Evolutionary conservation across 2,329 filamentous ascomycete genomes (phyloP).

Genomic region (Colletotrichum echinochloae): DNA sequence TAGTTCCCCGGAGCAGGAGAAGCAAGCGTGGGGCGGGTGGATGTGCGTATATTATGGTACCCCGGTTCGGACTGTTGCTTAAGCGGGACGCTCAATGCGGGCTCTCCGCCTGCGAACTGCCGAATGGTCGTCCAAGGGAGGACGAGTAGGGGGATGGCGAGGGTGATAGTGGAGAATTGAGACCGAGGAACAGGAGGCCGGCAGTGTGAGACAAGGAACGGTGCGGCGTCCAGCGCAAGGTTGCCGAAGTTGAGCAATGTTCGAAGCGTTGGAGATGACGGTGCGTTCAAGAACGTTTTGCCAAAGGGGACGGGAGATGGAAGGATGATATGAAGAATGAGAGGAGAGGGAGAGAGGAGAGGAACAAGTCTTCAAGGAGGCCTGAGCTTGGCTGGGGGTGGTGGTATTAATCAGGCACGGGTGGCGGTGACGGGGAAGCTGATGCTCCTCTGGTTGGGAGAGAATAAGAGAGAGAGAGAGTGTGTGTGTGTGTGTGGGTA

Average conservation of each 20-base stretch:
- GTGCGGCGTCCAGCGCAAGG: constrained; percentile 41
- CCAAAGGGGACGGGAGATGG: constrained; percentile 18
- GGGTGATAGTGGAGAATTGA: constrained; percentile 20
- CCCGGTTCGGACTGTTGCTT: constrained; percentile 35
- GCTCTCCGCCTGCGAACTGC: constrained; percentile 33
- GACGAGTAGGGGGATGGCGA: constrained; percentile 10
- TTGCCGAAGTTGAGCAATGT: constrained; percentile 39
- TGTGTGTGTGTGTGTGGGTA: not conserved
- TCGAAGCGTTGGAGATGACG: constrained; percentile 34
- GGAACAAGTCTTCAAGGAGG: constrained; percentile 20
- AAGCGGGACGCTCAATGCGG: constrained; percentile 37
- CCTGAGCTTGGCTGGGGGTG: constrained; percentile 36
- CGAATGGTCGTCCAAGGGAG: constrained; percentile 33
- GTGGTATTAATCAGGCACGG: constrained; percentile 37
- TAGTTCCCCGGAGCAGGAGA: constrained; percentile 20
- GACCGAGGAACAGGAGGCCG: constrained; percentile 34
- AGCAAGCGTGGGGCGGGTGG: constrained; percentile 33
- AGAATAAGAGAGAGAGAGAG: not conserved
- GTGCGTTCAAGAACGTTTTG: constrained; percentile 18
- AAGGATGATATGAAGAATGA: constrained; percentile 27
- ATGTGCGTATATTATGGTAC: constrained; percentile 30
- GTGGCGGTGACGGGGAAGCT: constrained; percentile 30
- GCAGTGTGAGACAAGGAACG: constrained; percentile 38
- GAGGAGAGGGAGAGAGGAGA: not conserved
- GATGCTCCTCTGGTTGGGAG: not conserved